These are phyloP conservation scores for Trifolium subterraneum DNA, from an alignment of 306 rosid genomes.

Conservation along the genomic window DNA sequence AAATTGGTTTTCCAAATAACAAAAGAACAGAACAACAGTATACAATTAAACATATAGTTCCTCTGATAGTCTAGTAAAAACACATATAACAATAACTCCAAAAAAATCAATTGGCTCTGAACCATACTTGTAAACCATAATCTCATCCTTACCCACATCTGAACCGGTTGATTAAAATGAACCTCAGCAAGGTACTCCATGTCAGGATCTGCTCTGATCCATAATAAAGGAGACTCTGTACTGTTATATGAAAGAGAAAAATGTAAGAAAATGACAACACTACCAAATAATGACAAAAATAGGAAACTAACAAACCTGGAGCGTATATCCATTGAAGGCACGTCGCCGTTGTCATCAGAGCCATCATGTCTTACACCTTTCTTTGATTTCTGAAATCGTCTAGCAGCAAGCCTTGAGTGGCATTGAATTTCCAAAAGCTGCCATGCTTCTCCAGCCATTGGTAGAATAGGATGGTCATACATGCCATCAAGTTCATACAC, in stretches of 20 bases:
- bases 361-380: constrained; percentile 86
- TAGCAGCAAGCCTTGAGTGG: constrained; percentile 92
- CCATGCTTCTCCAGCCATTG: constrained; percentile 93
- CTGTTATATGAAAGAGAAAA: constrained; percentile 51
- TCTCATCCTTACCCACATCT: constrained; percentile 96
- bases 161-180: constrained; percentile 91
- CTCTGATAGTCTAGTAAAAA: constrained; percentile 20
- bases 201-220: constrained; percentile 99
- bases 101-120: constrained; percentile 30
- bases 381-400: constrained; percentile 89
- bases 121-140: constrained; percentile 18
- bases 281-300: constrained; percentile 4
- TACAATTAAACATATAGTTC: constrained; percentile 1
- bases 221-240: constrained; percentile 85
- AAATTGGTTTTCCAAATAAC: background rate
- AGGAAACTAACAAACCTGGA: constrained; percentile 59
- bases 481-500: constrained; percentile 95
- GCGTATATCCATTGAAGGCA: constrained; percentile 76
- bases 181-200: constrained; percentile 96
- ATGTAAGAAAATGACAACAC: constrained; percentile 32
- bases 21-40: background rate
- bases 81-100: background rate
- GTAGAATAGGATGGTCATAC: constrained; percentile 97
- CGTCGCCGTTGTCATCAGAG: constrained; percentile 91
- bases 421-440: constrained; percentile 93